A percentile compares a stretch with the other conserved stretches of the same genome.
Conservation (phyloP, 257 asterid species). For the Parsonsia alboflavescens region DNA sequence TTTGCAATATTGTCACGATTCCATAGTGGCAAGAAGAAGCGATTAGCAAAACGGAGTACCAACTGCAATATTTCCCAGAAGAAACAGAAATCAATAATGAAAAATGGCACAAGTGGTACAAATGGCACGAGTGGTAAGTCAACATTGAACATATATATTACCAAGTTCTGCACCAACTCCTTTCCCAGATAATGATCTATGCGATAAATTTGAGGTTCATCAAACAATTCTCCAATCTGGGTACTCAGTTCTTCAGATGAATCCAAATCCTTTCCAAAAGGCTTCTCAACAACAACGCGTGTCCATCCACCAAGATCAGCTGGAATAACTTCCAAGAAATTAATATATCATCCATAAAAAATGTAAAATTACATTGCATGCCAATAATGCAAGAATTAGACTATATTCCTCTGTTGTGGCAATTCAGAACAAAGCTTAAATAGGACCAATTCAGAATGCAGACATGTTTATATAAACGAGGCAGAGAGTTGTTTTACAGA, state of each 20-base stretch:
- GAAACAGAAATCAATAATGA: slow-evolving; percentile 12
- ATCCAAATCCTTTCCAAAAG: slow-evolving; percentile 94
- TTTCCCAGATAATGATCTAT: slow-evolving; percentile 98
- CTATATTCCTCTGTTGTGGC: neutral
- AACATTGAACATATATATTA: slow-evolving; percentile 25
- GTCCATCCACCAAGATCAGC: slow-evolving; percentile 99
- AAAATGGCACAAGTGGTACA: neutral
- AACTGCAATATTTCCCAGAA: slow-evolving; percentile 49
- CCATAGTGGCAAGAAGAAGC: slow-evolving; percentile 94
- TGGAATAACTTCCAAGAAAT: slow-evolving; percentile 31
- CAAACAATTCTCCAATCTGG: slow-evolving; percentile 89
- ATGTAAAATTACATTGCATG: slow-evolving; percentile 9
- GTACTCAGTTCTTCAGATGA: slow-evolving; percentile 91
- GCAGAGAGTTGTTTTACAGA: neutral
- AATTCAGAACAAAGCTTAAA: neutral
- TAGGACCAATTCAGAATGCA: too few relatives aligned
- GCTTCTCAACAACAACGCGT: slow-evolving; percentile 96
- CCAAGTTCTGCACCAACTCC: slow-evolving; percentile 98
- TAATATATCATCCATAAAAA: neutral
- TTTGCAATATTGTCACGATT: slow-evolving; percentile 91
- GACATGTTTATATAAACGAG: neutral
- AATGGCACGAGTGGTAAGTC: slow-evolving; percentile 5
- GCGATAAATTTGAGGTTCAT: slow-evolving; percentile 88
- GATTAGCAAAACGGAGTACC: slow-evolving; percentile 98
- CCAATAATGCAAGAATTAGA: neutral